Evolutionary conservation across 345 rosid genomes (phyloP).

Genomic region (Citrus maxima): DNA sequence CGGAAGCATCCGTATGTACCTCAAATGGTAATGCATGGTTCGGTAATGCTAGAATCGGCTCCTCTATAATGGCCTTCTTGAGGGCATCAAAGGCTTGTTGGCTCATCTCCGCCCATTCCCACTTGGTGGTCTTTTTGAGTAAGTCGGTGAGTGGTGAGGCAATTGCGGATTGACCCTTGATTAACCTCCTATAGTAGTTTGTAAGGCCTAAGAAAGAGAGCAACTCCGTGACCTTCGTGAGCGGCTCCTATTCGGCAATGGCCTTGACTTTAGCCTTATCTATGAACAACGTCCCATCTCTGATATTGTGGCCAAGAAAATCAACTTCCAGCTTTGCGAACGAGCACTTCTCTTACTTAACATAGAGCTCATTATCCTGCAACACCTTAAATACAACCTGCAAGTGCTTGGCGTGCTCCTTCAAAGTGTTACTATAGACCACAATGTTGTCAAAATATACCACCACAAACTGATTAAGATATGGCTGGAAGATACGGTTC

Average conservation of each 20-base stretch:
- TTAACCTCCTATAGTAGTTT: conserved; percentile 2
- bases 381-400: not conserved
- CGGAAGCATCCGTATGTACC: not conserved
- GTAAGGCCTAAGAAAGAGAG: not conserved
- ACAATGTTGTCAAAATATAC: not conserved
- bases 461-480: not conserved
- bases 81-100: not conserved
- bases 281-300: not conserved
- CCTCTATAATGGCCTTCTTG: not conserved
- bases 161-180: not conserved
- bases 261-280: not conserved
- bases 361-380: not conserved
- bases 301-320: not conserved
- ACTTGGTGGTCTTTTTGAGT: not conserved
- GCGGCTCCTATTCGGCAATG: not conserved
- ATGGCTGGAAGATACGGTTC: not conserved
- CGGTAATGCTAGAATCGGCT: not conserved
- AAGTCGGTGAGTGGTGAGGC: not conserved
- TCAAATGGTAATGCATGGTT: not conserved
- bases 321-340: not conserved
- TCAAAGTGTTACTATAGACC: not conserved
- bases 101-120: not conserved
- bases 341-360: not conserved
- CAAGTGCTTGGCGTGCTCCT: not conserved
- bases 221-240: not conserved